phyloP scores from a whole-genome alignment of 306 rosid genomes.

The Citrullus colocynthis region DNA sequence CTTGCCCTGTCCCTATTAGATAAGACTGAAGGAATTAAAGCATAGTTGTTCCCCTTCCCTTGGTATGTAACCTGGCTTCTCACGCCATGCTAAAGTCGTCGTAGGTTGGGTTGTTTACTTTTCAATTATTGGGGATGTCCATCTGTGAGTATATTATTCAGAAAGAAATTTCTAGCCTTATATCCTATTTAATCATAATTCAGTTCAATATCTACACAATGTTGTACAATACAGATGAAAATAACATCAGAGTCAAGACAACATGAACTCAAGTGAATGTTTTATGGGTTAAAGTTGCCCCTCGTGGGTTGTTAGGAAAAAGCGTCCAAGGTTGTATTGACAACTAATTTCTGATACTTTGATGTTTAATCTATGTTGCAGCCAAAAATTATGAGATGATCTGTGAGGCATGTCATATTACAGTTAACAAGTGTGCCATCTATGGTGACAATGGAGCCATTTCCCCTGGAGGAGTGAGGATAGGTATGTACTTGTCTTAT shows the following conservation, averaged over 20 bases:
- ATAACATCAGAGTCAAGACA: not conserved
- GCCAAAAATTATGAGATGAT: constrained; percentile 72
- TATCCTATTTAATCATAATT: not conserved
- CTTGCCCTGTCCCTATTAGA: not conserved
- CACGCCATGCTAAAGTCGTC: not conserved
- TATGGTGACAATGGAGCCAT: constrained; percentile 55
- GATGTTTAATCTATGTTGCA: constrained; percentile 19
- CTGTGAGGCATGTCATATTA: constrained; percentile 69
- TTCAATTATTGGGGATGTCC: not conserved
- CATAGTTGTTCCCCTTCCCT: not conserved
- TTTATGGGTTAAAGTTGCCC: not conserved
- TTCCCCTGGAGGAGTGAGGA: constrained; percentile 67
- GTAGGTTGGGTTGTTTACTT: not conserved
- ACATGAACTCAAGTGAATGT: not conserved
- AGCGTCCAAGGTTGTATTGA: not conserved
- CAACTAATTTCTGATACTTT: constrained; percentile 9
- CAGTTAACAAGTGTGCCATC: constrained; percentile 61
- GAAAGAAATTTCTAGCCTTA: not conserved
- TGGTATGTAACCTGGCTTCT: not conserved
- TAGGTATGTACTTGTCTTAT: constrained; percentile 38
- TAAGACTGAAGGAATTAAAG: not conserved
- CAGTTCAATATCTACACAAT: not conserved
- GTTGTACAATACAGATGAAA: not conserved
- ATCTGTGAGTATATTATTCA: not conserved
- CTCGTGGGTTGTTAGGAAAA: not conserved